Base-by-base conservation (phyloP, 805 yeast genomes). In the Saturnispora besseyi region DNA sequence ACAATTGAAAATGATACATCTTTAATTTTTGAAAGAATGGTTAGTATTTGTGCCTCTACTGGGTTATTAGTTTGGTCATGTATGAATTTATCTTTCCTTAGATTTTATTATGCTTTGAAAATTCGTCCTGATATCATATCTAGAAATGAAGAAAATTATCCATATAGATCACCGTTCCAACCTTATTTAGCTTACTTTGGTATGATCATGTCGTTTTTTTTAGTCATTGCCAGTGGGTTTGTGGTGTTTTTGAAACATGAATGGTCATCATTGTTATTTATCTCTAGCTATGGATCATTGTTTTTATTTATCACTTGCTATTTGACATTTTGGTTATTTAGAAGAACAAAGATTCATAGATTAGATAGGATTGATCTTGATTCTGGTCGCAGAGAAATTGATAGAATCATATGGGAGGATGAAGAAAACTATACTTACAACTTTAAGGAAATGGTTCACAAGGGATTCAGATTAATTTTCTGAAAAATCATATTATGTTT, bases 331-430 rank as follows among this genome's bases (percentile, higher is more conserved):
- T 81, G 80, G 59, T 40, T 79, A 0, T 59, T 80, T 13, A 75
- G 79, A 51, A 78, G 87, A 9, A 81, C 90, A 1, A 75, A 79
- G 54, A 68, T 82, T 10, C 85, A 80, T 47, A 74, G 86, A 45
- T 66, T 86, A 43, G 90, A 84, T 56, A 82, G 85, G 43, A 62
- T 87, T 52, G 95, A 88, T 63, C 75, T 84, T 61, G 96, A 88
- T 63, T 76, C 87, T 0, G 96, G 96, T 2, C 71, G 96, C 58
- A 73, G 93, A 46, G 96, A 87, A 62, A 79, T 82, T 67, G 96
- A 88, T 64, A 70, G 88, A 45, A 77, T 77, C 54, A 78, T 81
- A 22, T 87, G 95, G 95, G 87, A 82, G 56, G 93, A 87, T 51
- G 87, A 85, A 46, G 70, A 55, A 48, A 58, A 62, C 37, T 66